These are phyloP conservation scores for Alternaria viburni DNA, from an alignment of 2,329 filamentous ascomycete genomes.

Conservation along the genomic window DNA sequence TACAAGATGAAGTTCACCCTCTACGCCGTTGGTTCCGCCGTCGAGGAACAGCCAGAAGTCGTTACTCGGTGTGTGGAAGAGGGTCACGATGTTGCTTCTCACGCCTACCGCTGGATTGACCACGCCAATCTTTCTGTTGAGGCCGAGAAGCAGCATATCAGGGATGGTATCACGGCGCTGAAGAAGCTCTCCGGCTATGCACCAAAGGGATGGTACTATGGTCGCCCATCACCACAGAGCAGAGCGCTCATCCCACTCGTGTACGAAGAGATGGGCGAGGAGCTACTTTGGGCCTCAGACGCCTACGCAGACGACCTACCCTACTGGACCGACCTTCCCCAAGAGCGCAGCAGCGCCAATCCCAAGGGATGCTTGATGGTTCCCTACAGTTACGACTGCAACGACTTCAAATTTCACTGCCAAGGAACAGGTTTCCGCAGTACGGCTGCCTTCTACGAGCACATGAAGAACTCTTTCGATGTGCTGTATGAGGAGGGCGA, in stretches of 20 bases:
- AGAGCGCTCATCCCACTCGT: slow-evolving; percentile 57
- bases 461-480: slow-evolving; percentile 61
- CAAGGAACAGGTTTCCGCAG: slow-evolving; percentile 55
- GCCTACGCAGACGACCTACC: slow-evolving; percentile 63
- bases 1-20: slow-evolving; percentile 59
- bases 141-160: slow-evolving; percentile 57
- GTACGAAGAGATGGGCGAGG: slow-evolving; percentile 60
- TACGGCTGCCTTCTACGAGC: slow-evolving; percentile 52
- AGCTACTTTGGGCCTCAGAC: slow-evolving; percentile 59
- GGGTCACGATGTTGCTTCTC: slow-evolving; percentile 59
- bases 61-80: slow-evolving; percentile 56
- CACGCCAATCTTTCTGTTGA: slow-evolving; percentile 56
- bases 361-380: slow-evolving; percentile 61
- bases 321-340: slow-evolving; percentile 62
- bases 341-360: slow-evolving; percentile 50
- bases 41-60: slow-evolving; percentile 58
- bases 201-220: slow-evolving; percentile 60
- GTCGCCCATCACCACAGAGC: slow-evolving; percentile 54
- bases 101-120: slow-evolving; percentile 61
- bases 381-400: slow-evolving; percentile 63
- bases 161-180: slow-evolving; percentile 50
- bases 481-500: slow-evolving; percentile 60
- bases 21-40: slow-evolving; percentile 58
- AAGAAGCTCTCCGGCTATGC: slow-evolving; percentile 55
- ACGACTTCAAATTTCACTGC: slow-evolving; percentile 58